Base-by-base conservation (phyloP, 116 monocot genomes). In the Thalassia testudinum region DNA sequence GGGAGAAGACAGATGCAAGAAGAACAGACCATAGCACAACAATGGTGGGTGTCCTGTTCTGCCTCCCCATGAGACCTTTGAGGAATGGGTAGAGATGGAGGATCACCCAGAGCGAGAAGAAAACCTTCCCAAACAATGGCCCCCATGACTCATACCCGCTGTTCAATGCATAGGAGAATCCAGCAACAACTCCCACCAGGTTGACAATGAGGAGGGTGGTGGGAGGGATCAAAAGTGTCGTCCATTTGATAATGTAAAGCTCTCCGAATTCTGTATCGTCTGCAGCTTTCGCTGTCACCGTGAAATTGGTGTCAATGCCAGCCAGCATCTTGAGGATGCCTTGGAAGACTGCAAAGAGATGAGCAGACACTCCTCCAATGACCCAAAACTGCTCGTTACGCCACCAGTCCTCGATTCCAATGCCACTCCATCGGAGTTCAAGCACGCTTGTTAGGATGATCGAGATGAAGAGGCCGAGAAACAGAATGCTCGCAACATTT, bases 301-400 rank as follows among this genome's bases (percentile, higher is more conserved):
- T 86, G 72, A 86, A 86, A 63, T 81, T 86, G 61, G 86, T 86
- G 55, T 86, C 81, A 1, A 86, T 37, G 8, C 81, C 86, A 0
- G 86, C 86, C 14, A 78, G 47, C 69, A 81, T 72, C 67, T 86
- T 86, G 15, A 86, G 64, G 42, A 86, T 66, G 0, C 86, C 86
- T 42, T 86, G 86, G 72, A 86, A 86, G 6, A 86, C 81, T 13
- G 86, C 86, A 43, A 86, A 86, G 29, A 86, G 81, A 43, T 86
- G 86, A 0, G 86, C 80, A 5, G 86, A 86, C 24, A 86, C 81
- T 18, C 86, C 86, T 21, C 86, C 86, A 12, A 81, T 86, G 21
- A 86, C 86, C 86, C 81, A 86, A 66, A 86, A 86, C 61, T 86
- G 86, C 61, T 86, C 86, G 34, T 86, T 86, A 16, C 86, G 65